These are phyloP conservation scores for Neurospora terricola DNA, from an alignment of 495 filamentous ascomycete genomes.

Conservation along the genomic window DNA sequence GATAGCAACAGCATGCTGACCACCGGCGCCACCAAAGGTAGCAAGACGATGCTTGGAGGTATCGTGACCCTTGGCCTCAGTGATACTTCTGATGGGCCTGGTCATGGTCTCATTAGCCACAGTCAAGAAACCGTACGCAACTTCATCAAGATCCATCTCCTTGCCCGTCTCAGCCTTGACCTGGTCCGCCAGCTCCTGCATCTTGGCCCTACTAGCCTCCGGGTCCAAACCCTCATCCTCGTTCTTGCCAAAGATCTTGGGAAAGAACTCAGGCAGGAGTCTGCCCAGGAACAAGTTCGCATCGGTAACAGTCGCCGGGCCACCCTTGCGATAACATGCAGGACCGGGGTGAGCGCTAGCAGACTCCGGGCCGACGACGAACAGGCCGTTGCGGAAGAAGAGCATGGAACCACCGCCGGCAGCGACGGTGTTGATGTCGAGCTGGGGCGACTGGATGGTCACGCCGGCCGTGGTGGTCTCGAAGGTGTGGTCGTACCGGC, in stretches of 20 bases:
- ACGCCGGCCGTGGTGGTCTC: constrained; percentile 95
- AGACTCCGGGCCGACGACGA: constrained; percentile 93
- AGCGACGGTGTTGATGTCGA: constrained; percentile 97
- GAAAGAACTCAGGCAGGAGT: constrained; percentile 88
- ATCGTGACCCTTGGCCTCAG: constrained; percentile 88
- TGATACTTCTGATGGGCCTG: constrained; percentile 81
- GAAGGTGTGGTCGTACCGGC: constrained; percentile 92
- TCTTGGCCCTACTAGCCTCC: constrained; percentile 63
- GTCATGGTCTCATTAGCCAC: constrained; percentile 97
- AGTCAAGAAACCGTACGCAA: constrained; percentile 82
- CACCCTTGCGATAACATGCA: constrained; percentile 90
- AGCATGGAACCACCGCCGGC: constrained; percentile 87
- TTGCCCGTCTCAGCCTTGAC: constrained; percentile 63
- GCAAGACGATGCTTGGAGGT: constrained; percentile 82
- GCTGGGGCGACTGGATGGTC: constrained; percentile 86
- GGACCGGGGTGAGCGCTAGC: constrained; percentile 90
- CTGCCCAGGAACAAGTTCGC: constrained; percentile 86
- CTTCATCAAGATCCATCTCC: constrained; percentile 74
- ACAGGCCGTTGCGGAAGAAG: constrained; percentile 84
- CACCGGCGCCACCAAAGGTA: constrained; percentile 90
- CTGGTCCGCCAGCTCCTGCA: constrained; percentile 65
- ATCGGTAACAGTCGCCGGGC: constrained; percentile 86
- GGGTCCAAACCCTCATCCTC: constrained; percentile 81
- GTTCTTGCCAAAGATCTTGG: constrained; percentile 89
- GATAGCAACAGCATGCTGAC: constrained; percentile 94